Base-by-base conservation (phyloP, 345 rosid species). In the Populus tremula region DNA sequence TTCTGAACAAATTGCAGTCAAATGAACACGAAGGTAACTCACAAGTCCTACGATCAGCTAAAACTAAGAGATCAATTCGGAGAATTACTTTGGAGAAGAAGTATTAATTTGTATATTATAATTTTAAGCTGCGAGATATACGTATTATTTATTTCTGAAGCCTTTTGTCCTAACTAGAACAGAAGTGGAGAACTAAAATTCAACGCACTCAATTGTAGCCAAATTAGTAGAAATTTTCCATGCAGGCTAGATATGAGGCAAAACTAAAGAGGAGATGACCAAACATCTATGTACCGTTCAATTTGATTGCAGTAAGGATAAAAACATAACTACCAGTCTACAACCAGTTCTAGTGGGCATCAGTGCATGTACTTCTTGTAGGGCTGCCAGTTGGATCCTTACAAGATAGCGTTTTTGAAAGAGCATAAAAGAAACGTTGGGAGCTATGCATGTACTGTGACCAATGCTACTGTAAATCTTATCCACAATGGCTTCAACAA, bases 271-370 rank as follows among this genome's bases (percentile, higher is more conserved):
- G 50, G 27, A 17, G 41, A 75, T 47, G 21, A 2, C 41, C 29
- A 33, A 33, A 21, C 38, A 27, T 45, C 27, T 62, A 36, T 35
- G 29, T 62, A 41, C 63, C 27, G 69, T 69, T 61, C 69, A 69
- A 33, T 67, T 62, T 45, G 41, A 54, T 9, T 10, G 47, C 36
- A 47, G 20, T 8, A 36, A 62, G 13, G 29, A 3, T 5, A 11
- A 18, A 39, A 39, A 67, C 71, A 61, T 45, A 85, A 71, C 87
- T 77, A 79, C 82, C 85, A 75, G 77, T 81, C 87, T 35, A 66
- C 80, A 72, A 72, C 80, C 80, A 82, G 69, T 74, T 69, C 54
- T 35, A 38, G 41, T 33, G 39, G 21, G 36, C 50, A n/a, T 43
- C 25, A 16, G 20, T 67, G 45, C 71, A 74, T 17, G 20, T 20